Conservation (phyloP, 2,329 filamentous ascomycete genomes). For the Nemania diffusa region DNA sequence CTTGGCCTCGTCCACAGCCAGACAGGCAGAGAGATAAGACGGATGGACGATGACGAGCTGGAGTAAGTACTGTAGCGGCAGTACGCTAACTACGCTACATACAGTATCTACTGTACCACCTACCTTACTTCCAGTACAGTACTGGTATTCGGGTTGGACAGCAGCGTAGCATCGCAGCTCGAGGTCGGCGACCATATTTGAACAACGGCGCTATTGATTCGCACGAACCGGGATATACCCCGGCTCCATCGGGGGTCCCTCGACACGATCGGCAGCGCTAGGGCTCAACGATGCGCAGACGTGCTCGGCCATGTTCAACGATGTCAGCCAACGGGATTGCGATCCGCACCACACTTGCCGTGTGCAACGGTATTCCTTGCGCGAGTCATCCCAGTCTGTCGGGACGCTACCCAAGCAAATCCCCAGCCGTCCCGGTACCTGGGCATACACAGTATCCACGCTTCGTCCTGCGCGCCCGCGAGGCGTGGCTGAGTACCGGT, state of each 20-base stretch:
- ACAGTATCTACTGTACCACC: background rate
- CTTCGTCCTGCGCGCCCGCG: background rate
- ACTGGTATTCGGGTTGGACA: constrained; percentile 28
- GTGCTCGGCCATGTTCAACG: constrained; percentile 29
- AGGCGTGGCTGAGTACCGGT: constrained; percentile 1
- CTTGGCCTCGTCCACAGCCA: constrained; percentile 3
- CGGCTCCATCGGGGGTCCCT: constrained; percentile 16
- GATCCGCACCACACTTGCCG: constrained; percentile 39
- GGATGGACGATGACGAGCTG: constrained; percentile 17
- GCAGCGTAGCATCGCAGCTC: constrained; percentile 33
- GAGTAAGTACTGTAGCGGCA: background rate
- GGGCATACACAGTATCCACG: constrained; percentile 6
- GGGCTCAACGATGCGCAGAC: constrained; percentile 18
- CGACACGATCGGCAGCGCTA: constrained; percentile 36
- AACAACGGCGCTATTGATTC: constrained; percentile 37
- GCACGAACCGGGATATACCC: constrained; percentile 26
- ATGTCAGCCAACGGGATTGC: constrained; percentile 39
- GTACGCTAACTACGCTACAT: background rate
- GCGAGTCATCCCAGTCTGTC: constrained; percentile 43
- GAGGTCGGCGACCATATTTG: constrained; percentile 38
- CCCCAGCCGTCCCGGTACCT: background rate
- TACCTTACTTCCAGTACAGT: background rate
- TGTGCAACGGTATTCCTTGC: constrained; percentile 40
- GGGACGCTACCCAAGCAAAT: constrained; percentile 30
- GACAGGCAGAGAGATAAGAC: background rate